Base-by-base conservation (phyloP, 2,329 filamentous ascomycete species). In the Fusarium praegraminearum region DNA sequence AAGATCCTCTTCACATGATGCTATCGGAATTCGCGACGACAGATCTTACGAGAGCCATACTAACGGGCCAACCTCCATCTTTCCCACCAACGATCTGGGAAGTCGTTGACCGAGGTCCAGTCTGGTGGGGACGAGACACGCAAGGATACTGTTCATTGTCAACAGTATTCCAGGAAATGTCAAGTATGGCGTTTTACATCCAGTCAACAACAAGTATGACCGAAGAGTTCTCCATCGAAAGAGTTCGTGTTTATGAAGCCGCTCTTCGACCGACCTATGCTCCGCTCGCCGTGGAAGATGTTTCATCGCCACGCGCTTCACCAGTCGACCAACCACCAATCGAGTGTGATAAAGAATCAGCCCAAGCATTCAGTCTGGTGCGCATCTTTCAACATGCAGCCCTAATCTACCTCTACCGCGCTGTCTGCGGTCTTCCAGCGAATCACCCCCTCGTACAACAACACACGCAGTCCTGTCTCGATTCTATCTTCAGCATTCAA, bases 21-120 rank as follows among this genome's bases (percentile, higher is more conserved):
- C 58, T 83, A 9, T 82, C 82, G 0, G 81, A 82, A 49, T 83
- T 83, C 46, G 78, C 78, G 4, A 82, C 82, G 0, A 79, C 80
- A 56, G 82, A 83, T 57, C 74, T 83, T 12, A 83, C 81, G 1
- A 78, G 80, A 12, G 76, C 81, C 2, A 67, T 83, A 57, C 72
- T 83, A 1, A 80, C 78, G 20, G 80, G 80, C 0, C 75, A 75
- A 20, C 62, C 75, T 7, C 80, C 81, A 1, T 80, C 78, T 11
- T 82, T 82, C 10, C 73, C 78, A 3, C 76, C 78, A 1, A 67
- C 71, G 0, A 76, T 78, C 4, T 83, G 82, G 82, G 72, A 77
- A 32, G 73, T 76, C 5, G 80, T 83, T 38, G 80, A 81, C 6
- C 72, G 77, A 24, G 78, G 78, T 1, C 77, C 80, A 12, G 77